Evolutionary conservation across 768 basidiomycete genomes (phyloP).

Genomic region (Lactifluus subvellereus): DNA sequence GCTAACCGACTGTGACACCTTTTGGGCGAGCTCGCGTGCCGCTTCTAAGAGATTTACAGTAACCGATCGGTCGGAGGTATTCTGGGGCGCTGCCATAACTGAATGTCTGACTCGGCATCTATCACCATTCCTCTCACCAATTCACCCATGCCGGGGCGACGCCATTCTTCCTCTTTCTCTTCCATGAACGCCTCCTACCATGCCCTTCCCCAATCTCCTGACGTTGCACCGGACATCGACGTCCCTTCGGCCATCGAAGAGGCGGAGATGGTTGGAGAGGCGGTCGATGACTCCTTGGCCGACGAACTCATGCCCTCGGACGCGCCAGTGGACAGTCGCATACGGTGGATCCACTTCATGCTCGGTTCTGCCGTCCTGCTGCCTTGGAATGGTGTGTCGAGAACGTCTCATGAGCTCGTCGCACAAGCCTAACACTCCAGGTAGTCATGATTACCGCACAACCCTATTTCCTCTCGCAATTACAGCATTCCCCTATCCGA

Average conservation of each 20-base stretch:
- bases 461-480: slow-evolving; percentile 70
- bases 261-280: slow-evolving; percentile 6
- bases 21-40: too few relatives aligned
- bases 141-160: slow-evolving; percentile 8
- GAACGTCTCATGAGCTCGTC: background rate
- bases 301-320: background rate
- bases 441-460: slow-evolving; percentile 82
- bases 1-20: too few relatives aligned
- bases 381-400: slow-evolving; percentile 78
- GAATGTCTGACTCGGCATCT: background rate
- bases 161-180: slow-evolving; percentile 9
- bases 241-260: slow-evolving; percentile 17
- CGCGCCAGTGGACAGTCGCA: slow-evolving; percentile 37
- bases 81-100: too few relatives aligned
- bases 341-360: slow-evolving; percentile 63
- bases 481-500: slow-evolving; percentile 53
- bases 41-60: too few relatives aligned
- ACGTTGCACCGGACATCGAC: background rate
- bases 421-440: background rate
- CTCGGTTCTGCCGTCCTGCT: slow-evolving; percentile 76
- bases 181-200: slow-evolving; percentile 14
- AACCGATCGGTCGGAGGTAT: too few relatives aligned
- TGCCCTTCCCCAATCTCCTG: slow-evolving; percentile 15
- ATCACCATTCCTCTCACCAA: background rate
- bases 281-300: background rate